phyloP scores from a whole-genome alignment of 257 asterid species.

The Cinchona pubescens region DNA sequence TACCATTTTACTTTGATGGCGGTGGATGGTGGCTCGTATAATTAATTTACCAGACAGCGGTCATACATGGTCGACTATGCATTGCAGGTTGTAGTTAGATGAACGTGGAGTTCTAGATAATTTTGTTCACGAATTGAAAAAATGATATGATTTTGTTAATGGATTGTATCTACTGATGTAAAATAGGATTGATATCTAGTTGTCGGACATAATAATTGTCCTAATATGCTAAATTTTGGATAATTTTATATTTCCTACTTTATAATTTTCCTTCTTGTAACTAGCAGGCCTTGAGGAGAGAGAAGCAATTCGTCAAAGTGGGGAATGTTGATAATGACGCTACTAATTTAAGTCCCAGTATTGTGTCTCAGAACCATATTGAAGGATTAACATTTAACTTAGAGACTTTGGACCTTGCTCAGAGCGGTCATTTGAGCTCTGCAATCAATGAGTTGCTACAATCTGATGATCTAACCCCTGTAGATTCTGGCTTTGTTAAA shows the following conservation, averaged over 20 bases:
- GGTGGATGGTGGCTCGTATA: background rate
- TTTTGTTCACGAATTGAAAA: background rate
- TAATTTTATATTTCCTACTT: background rate
- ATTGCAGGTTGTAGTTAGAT: background rate
- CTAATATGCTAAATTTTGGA: background rate
- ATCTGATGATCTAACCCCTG: conserved; percentile 47
- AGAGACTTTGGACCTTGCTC: conserved; percentile 59
- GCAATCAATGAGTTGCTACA: conserved; percentile 60
- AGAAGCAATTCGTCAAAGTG: conserved; percentile 53
- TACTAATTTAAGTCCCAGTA: conserved; percentile 43
- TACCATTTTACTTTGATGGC: no score
- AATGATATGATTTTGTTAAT: background rate
- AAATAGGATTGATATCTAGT: background rate
- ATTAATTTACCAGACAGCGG: background rate
- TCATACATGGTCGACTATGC: background rate
- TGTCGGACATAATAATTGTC: background rate
- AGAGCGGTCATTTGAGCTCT: conserved; percentile 58
- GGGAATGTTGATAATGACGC: conserved; percentile 38
- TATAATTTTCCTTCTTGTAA: conserved; percentile 4
- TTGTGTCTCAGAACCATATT: conserved; percentile 41
- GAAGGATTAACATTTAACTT: conserved; percentile 58
- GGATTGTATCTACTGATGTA: background rate
- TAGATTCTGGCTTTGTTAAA: conserved; percentile 51
- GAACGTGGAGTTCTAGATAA: background rate
- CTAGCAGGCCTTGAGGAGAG: conserved; percentile 78